Evolutionary conservation across 768 basidiomycete species (phyloP), one percentile per base, ranked within the genome.

Genomic region (Hygrocybe coccinea): DNA sequence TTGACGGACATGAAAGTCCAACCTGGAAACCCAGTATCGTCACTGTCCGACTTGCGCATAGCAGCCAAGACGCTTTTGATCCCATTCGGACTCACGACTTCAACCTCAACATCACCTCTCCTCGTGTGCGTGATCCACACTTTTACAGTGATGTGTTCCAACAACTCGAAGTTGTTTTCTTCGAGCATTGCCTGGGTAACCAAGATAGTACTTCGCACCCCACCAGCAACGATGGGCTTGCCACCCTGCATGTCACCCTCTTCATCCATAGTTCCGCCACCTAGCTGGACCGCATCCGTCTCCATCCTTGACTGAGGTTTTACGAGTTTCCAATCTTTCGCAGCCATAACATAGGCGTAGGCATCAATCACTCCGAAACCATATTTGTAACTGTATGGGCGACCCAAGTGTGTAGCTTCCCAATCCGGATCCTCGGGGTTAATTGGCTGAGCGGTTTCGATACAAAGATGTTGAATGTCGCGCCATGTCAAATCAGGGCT

Each of bases 1-100:
- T 99, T 99, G 54, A 98, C 82, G 33, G 84, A 83, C 94, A 97
- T 98, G 68, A 99, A 99, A n/a, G 80, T 86, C 97, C 97, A 99
- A 0, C 91, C 95, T n/a, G 83, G 82, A 68, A 80, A 95, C 8
- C 97, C 95, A 8, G 76, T 78, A 4, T 64, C 68, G 15, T 80
- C 85, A 36, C 67, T 67, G 66, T 99, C 97, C 11, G 76, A 75
- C 34, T 75, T 64, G 58, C 97, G 82, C 55, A 76, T 78, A 17
- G 84, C 82, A 19, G 88, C 95, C 38, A 99, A 71, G 12, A 97
- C 76, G 66, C 93, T 97, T 66, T 74, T 85, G 59, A 98, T 77
- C 10, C 92, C 92, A 44, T 82, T 82, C 0, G 97, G 95, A 64
- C 93, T 95, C 17, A 77, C 68, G 45, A 98, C 67, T 67, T 93